Evolutionary conservation across 192 early-diverging fungal genomes (phyloP), one percentile per base, ranked within the genome.

Genomic region (Podila minutissima): DNA sequence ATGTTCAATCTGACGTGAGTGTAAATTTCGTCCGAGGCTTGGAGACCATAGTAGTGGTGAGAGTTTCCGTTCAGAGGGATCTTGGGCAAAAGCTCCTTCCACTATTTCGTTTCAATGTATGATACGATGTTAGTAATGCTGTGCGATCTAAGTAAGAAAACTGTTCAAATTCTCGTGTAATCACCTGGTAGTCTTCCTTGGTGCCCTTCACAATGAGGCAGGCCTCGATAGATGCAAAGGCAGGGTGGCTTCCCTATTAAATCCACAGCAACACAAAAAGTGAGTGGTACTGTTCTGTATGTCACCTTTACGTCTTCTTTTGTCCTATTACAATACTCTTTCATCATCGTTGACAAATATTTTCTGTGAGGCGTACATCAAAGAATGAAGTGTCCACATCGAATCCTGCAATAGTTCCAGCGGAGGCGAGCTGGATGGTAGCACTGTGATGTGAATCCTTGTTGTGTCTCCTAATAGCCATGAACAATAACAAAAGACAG

Each of bases 331-430:
- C 28, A 3, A 29, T 24, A 24, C 22, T 22, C 28, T 28, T 29
- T 28, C 83, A 75, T 91, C 92, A 62, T 83, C 67, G 28, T 10
- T 15, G 24, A 26, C 5, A 24, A 24, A 24, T 26, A 24, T 1
- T 19, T 19, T 33, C 0, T 33, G 92, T 89, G 64, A 95, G 92
- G 85, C 96, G 95, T 61, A 95, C 96, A 33, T 93, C 96, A 84
- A 98, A 98, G 83, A 92, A 93, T 46, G 92, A 91, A 15, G 97
- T 97, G 74, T 98, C 96, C n/a, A 95, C 83, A 76, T 97, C 94
- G 53, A 98, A 89, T 20, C 95, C 97, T 24, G 74, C 83, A 72
- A 98, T 92, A 22, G 72, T 67, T 48, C 95, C 97, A 29, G 94
- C 83, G 64, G 91, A 91, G 17, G 95, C 97, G 4, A 98, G 90